Base-by-base conservation (phyloP, 1,139 yeast species). In the Debaryomyces singareniensis region DNA sequence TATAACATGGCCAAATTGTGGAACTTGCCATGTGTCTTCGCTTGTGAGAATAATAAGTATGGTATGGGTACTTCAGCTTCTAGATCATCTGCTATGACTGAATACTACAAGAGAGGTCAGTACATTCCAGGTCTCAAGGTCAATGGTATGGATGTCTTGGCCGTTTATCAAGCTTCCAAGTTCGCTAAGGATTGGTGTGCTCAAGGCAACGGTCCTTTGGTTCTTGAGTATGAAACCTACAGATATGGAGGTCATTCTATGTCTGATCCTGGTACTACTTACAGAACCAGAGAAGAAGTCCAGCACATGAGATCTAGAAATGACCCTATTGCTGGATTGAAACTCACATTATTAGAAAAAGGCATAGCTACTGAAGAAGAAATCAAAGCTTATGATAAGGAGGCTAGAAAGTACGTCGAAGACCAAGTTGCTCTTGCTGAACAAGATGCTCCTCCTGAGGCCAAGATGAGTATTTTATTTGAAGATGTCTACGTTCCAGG, bases 241-340 rank as follows among this genome's bases (percentile, higher is more conserved):
- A 82, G 98, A 75, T 91, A 91, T 62, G 97, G 98, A 71, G 98
- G 98, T 59, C 98, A 91, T 77, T 91, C 98, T 49, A 91, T 91
- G 97, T 89, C 96, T 46, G 97, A 91, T 66, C 97, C 97, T 53
- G 97, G 97, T 75, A 91, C 97, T 61, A 89, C 97, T 45, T 91
- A 91, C 79, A 81, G 97, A 77, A 91, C 98, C 57, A 87, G 98
- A 72, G 98, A 91, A 70, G 98, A 91, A 72, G 94, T 91, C 48
- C 97, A 89, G 69, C 93, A 91, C 73, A 89, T 91, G 96, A 83
- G 98, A 74, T 86, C 96, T 29, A 82, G 89, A 71, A 87, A 83
- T 60, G 98, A 91, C 62, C 96, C 97, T 50, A 87, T 91, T 62
- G 91, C 96, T 36, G 97, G 97, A 45, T 78, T 91, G 57, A 89